These are phyloP conservation scores for Aspergillus sp. DNA, from an alignment of 2,329 filamentous ascomycete genomes.

Conservation along the genomic window DNA sequence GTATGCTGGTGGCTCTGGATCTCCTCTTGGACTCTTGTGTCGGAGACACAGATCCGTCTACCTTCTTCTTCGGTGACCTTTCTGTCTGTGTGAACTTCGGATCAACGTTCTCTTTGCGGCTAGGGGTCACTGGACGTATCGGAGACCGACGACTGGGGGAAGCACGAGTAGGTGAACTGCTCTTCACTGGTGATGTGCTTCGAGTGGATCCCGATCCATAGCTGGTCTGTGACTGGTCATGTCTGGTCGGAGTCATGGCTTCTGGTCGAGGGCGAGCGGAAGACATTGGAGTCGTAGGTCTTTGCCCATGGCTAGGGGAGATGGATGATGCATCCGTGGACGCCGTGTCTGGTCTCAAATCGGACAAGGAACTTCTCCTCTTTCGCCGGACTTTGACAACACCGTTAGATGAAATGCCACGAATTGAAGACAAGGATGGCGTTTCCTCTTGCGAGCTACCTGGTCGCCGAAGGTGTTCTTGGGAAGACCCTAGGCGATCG, in stretches of 20 bases:
- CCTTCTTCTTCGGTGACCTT: constrained; percentile 29
- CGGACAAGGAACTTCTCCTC: constrained; percentile 85
- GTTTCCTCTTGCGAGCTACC: constrained; percentile 48
- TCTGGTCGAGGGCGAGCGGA: constrained; percentile 25
- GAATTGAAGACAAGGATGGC: constrained; percentile 49
- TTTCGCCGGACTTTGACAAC: constrained; percentile 62
- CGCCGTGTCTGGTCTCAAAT: constrained; percentile 69
- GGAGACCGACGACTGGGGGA: constrained; percentile 33
- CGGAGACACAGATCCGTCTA: constrained; percentile 32
- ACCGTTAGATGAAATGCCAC: constrained; percentile 47
- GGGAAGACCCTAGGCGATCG: constrained; percentile 53
- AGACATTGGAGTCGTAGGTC: constrained; percentile 34
- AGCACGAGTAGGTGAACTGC: constrained; percentile 25
- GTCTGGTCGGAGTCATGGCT: constrained; percentile 26
- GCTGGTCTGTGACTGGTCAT: constrained; percentile 28
- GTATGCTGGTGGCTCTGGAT: constrained; percentile 50
- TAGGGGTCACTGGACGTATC: constrained; percentile 32
- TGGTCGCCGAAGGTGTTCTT: constrained; percentile 43
- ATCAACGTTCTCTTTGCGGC: constrained; percentile 41
- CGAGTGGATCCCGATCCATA: constrained; percentile 29
- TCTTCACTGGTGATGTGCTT: constrained; percentile 31
- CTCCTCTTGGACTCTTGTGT: constrained; percentile 42
- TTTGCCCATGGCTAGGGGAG: constrained; percentile 33
- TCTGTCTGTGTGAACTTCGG: constrained; percentile 32
- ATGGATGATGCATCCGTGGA: constrained; percentile 50